These are phyloP conservation scores for Termitomyces sp. DNA, from an alignment of 768 basidiomycete genomes.

Conservation along the genomic window DNA sequence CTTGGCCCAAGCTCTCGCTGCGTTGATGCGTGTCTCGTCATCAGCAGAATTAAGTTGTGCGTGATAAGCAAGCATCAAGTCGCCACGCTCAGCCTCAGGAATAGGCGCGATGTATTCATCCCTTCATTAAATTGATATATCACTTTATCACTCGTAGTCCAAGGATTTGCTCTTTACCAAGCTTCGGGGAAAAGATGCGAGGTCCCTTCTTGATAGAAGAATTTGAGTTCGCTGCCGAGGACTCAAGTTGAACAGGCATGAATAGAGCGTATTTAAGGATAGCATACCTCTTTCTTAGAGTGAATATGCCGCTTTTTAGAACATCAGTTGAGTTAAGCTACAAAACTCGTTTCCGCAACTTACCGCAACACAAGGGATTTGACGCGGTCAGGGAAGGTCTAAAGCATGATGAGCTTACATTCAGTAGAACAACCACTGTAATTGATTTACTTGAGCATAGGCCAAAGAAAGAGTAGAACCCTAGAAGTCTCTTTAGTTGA, in stretches of 20 bases:
- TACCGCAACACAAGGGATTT: slow-evolving; percentile 76
- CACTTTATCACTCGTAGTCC: not conserved
- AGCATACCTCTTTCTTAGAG: slow-evolving; percentile 67
- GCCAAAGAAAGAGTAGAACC: slow-evolving; percentile 85
- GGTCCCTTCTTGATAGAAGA: slow-evolving; percentile 90
- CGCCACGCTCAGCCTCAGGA: slow-evolving; percentile 69
- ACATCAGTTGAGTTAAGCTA: not conserved
- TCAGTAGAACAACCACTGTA: not conserved
- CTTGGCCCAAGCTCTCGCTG: slow-evolving; percentile 84
- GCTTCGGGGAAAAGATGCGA: slow-evolving; percentile 85
- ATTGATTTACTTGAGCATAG: slow-evolving; percentile 68
- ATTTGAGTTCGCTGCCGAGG: slow-evolving; percentile 63
- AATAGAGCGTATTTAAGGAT: not conserved
- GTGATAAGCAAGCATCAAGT: slow-evolving; percentile 84
- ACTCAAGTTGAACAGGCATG: not conserved
- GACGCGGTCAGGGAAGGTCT: slow-evolving; percentile 81
- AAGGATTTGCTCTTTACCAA: slow-evolving; percentile 43
- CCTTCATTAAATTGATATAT: slow-evolving; percentile 44
- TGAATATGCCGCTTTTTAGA: slow-evolving; percentile 77
- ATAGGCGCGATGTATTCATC: slow-evolving; percentile 79
- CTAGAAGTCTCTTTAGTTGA: slow-evolving; percentile 26
- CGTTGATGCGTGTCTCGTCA: slow-evolving; percentile 56
- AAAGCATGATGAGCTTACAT: slow-evolving; percentile 1
- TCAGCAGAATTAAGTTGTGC: slow-evolving; percentile 70
- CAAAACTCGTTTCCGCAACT: slow-evolving; percentile 6